Evolutionary conservation across 192 early-diverging fungal species (phyloP), one percentile per base, ranked within the genome.

Genomic region (Coemansia sp.): DNA sequence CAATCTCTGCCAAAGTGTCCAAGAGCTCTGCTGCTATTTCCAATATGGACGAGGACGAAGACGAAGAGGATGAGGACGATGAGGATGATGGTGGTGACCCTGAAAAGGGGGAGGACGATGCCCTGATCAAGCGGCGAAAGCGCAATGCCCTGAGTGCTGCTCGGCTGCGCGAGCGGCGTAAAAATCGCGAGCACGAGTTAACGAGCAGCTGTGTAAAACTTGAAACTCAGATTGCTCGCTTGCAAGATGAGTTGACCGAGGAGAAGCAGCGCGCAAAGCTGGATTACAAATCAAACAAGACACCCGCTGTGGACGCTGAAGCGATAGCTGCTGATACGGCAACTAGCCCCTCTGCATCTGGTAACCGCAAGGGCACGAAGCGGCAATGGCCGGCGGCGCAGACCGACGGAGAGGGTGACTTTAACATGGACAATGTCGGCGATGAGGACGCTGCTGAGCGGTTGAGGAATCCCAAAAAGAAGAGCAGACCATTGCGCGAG

Each of bases 91-190:
- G 42, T 46, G 46, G 53, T 3, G 66, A 62, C 0, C 26, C 6
- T 1, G 59, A 37, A 6, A 64, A 71, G 39, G 70, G 64, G 9
- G 74, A 49, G 28, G 73, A 83, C 59, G 80, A 84, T 47, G 74
- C 76, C 33, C 42, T 75, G 35, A 35, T 79, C 4, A 78, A 79
- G 68, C 73, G 77, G 5, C 73, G 81, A 26, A 78, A 79, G 47
- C 73, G 81, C 61, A 84, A 84, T 50, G 81, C 81, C 6, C 73
- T 79, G 68, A 79, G 81, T 55, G 81, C 81, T 0, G 81, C 81
- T 23, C 72, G 81, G 4, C 67, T 84, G 35, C 81, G 81, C 17
- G 74, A 84, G 69, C 75, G 80, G 23, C 80, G 80, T 67, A 78
- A 79, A 65, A 78, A 58, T 23, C 62, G 74, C 17, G 81, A 78